Evolutionary conservation across 2,329 filamentous ascomycete genomes (phyloP).

Genomic region (Botrytis squamosa): DNA sequence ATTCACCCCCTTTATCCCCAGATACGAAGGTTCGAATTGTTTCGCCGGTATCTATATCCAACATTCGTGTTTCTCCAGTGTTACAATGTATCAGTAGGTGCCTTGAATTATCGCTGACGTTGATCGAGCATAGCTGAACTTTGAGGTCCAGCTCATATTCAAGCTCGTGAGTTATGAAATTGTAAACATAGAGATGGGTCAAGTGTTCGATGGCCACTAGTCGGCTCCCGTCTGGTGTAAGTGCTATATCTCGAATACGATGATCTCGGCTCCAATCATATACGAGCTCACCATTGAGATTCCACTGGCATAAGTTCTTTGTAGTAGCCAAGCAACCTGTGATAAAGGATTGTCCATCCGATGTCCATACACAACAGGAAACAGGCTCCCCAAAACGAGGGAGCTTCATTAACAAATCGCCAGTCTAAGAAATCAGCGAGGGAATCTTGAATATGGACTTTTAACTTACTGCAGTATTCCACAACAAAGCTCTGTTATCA

Average conservation of each 20-base stretch:
- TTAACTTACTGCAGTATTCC: constrained; percentile 64
- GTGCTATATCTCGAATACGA: constrained; percentile 79
- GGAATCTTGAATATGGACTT: background rate
- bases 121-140: constrained; percentile 72
- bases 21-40: constrained; percentile 68
- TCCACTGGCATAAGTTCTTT: constrained; percentile 69
- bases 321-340: constrained; percentile 72
- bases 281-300: constrained; percentile 58
- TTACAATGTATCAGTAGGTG: constrained; percentile 80
- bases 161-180: constrained; percentile 70
- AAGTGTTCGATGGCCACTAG: constrained; percentile 75
- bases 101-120: constrained; percentile 76
- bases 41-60: constrained; percentile 72
- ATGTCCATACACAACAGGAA: constrained; percentile 85
- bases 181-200: constrained; percentile 75
- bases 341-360: constrained; percentile 74
- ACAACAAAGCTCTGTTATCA: constrained; percentile 72
- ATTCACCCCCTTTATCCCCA: constrained; percentile 73
- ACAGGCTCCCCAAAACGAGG: constrained; percentile 78
- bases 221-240: constrained; percentile 76
- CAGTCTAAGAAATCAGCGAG: constrained; percentile 51
- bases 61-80: constrained; percentile 72
- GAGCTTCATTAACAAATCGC: constrained; percentile 61
- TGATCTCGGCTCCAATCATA: constrained; percentile 69
- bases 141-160: constrained; percentile 72